phyloP scores from a whole-genome alignment of 2,329 filamentous ascomycete species.

The Epichloe sibirici region DNA sequence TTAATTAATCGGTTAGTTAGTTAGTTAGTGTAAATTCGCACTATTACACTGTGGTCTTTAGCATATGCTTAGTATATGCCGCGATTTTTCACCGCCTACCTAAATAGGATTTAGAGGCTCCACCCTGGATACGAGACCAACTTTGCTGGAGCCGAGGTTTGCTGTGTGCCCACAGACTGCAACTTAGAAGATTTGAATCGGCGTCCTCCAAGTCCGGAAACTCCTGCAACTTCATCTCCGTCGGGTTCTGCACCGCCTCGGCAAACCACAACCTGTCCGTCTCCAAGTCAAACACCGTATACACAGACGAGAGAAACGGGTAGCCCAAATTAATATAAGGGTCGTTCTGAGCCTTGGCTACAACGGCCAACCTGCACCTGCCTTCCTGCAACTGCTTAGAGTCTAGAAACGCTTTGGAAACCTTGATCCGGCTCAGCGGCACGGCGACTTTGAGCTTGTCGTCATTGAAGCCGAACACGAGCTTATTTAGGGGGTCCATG shows the following conservation, averaged over 20 bases:
- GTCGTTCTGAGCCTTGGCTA: accelerated
- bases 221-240: background rate
- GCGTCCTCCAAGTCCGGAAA: background rate
- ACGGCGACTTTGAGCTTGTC: background rate
- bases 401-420: background rate
- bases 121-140: no score
- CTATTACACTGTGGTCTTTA: no score
- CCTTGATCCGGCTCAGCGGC: background rate
- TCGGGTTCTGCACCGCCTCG: background rate
- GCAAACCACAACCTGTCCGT: background rate
- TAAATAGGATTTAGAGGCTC: no score
- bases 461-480: background rate
- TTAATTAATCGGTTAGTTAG: no score
- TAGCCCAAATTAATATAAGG: background rate
- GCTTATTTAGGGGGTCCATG: background rate
- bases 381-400: accelerated
- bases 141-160: no score
- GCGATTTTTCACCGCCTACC: no score
- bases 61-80: no score
- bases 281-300: background rate
- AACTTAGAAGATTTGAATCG: no score
- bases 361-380: background rate
- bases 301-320: background rate
- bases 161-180: no score
- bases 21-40: no score